Base-by-base conservation (phyloP, 306 rosid genomes). In the Corylus americana region DNA sequence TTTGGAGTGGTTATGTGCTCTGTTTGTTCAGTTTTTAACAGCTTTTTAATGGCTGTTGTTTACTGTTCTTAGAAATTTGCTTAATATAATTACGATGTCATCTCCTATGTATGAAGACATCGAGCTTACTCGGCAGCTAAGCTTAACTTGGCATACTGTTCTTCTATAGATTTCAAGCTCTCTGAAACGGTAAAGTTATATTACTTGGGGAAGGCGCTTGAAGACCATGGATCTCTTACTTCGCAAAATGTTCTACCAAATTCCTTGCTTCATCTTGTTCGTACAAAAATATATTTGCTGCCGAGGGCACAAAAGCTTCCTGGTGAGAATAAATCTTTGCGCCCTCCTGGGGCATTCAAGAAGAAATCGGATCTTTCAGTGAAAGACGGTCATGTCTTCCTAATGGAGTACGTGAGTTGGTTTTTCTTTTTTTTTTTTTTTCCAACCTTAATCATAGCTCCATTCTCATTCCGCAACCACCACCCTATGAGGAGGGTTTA, bases 261-360 rank as follows among this genome's bases (percentile, higher is more conserved):
- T 79, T 91, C 97, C 86, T 81, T 94, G 87, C 84, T 94, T 86
- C 98, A 94, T 88, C 92, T 94, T 87, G 98, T 91, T 82, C 97
- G 98, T 76, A 85, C 98, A 64, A 91, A 83, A 84, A 84, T 94
- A 83, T 83, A 89, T 78, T 81, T 92, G 85, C 82, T 90, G 92
- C 92, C 94, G 49, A 84, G 84, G 85, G 93, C 97, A 67, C 98
- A 92, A 77, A 86, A 85, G 86, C 86, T 92, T 85, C 98, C 97
- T 72, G 92, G 97, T 72, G 98, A 92, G 78, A 91, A 91, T 74
- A 94, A 90, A 77, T 91, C 97, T 37, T 77, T 94, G 77, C 94
- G 97, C 75, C 97, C 97, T 71, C 97, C 98, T 20, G 97, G 98
- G 81, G 98, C 98, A 80, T 94, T 94, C 86, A 94, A 94, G 90